These are phyloP conservation scores for Chlamydomonas sp. DNA, from an alignment of 139 green algal species.

Conservation along the genomic window DNA sequence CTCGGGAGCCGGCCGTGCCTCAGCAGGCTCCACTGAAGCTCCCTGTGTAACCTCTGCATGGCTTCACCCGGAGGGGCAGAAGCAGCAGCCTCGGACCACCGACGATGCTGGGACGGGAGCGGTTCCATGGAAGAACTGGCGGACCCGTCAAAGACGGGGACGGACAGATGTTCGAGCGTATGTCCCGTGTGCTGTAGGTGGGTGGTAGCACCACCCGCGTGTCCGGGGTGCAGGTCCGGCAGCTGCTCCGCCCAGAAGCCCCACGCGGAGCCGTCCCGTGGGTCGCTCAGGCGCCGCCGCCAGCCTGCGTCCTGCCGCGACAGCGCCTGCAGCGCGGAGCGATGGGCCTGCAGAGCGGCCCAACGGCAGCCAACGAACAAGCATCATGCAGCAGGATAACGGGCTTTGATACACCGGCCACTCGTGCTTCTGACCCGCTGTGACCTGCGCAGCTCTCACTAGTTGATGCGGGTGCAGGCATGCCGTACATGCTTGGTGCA, in stretches of 20 bases:
- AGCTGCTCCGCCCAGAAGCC: slow-evolving; percentile 24
- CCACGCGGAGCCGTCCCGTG: background rate
- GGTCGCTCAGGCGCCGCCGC: background rate
- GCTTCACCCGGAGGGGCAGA: background rate
- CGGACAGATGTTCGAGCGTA: no score
- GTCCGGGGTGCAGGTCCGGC: slow-evolving; percentile 1
- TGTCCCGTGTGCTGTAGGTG: no score
- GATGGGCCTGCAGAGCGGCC: background rate
- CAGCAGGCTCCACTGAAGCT: background rate
- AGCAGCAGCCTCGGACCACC: no score
- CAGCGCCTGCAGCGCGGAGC: background rate
- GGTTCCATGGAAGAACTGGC: no score
- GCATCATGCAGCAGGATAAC: no score
- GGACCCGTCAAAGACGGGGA: no score
- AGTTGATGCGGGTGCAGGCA: no score
- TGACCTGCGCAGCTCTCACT: no score
- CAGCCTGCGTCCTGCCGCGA: background rate
- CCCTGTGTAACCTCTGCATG: background rate
- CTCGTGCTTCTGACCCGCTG: no score
- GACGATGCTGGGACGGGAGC: no score
- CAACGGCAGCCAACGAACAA: background rate
- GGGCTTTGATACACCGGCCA: no score
- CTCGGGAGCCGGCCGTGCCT: background rate
- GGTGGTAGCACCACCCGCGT: background rate
- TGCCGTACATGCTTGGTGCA: no score